These are phyloP conservation scores for Gossypium herbaceum DNA, from an alignment of 345 rosid species.

Conservation along the genomic window DNA sequence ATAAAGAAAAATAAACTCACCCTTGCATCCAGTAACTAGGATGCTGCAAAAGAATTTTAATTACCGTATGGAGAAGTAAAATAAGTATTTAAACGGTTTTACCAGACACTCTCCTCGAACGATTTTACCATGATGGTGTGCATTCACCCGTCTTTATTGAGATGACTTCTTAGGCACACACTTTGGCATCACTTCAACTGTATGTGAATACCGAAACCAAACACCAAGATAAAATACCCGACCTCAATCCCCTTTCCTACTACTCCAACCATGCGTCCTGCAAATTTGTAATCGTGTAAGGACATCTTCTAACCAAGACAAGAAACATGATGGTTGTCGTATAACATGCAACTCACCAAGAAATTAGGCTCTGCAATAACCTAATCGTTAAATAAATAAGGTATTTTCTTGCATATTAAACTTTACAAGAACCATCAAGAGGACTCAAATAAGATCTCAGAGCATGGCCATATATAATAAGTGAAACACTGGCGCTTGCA, in stretches of 20 bases:
- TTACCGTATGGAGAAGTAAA: too few relatives aligned
- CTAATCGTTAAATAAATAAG: too few relatives aligned
- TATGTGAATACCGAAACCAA: not conserved
- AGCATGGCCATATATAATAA: too few relatives aligned
- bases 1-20: too few relatives aligned
- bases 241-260: not conserved
- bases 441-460: too few relatives aligned
- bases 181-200: slow-evolving; percentile 11
- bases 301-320: not conserved
- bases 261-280: slow-evolving; percentile 21
- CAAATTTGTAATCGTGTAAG: not conserved
- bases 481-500: too few relatives aligned
- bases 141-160: slow-evolving; percentile 25
- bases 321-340: not conserved
- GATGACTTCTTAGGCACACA: not conserved
- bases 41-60: too few relatives aligned
- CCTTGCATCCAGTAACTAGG: too few relatives aligned
- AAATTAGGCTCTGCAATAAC: not conserved
- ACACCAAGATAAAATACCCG: not conserved
- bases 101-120: slow-evolving; percentile 12
- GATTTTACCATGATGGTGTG: not conserved
- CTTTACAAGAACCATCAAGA: too few relatives aligned
- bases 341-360: not conserved
- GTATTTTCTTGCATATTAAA: too few relatives aligned
- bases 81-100: slow-evolving; percentile 8